Conservation (phyloP, 345 rosid species). For the Sonneratia alba region DNA sequence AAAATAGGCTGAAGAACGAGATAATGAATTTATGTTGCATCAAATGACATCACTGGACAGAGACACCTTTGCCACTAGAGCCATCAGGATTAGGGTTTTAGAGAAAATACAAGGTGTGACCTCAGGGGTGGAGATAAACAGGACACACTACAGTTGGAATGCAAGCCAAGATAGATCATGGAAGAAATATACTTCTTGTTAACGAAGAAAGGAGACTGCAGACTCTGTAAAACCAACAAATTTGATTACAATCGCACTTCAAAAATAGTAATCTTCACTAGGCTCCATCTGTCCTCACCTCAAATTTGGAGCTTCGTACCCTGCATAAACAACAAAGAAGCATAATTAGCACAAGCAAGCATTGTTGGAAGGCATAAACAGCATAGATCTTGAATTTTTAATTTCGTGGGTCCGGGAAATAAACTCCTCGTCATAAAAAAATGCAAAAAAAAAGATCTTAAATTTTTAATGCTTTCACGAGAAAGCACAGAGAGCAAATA, state of each 20-base stretch:
- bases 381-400: not conserved
- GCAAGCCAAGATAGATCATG: too few species aligned
- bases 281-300: conserved; percentile 32
- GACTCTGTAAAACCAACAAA: not conserved
- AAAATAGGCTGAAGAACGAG: not conserved
- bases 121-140: not conserved
- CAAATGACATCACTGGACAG: not conserved
- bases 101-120: not conserved
- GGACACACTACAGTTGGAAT: not conserved
- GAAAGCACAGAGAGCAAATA: not conserved
- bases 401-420: too few species aligned
- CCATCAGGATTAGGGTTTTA: not conserved
- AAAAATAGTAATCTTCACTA: not conserved
- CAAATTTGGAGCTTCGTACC: conserved; percentile 73
- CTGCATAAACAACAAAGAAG: conserved; percentile 22
- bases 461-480: not conserved
- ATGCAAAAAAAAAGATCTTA: too few species aligned
- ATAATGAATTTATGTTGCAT: not conserved
- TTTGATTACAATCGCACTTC: not conserved
- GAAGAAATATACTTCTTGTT: not conserved
- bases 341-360: not conserved
- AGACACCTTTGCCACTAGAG: not conserved
- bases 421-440: too few species aligned
- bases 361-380: not conserved
- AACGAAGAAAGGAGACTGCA: not conserved